Conservation (phyloP, 2,329 filamentous ascomycete species). For the Leptosphaerulina australis region DNA sequence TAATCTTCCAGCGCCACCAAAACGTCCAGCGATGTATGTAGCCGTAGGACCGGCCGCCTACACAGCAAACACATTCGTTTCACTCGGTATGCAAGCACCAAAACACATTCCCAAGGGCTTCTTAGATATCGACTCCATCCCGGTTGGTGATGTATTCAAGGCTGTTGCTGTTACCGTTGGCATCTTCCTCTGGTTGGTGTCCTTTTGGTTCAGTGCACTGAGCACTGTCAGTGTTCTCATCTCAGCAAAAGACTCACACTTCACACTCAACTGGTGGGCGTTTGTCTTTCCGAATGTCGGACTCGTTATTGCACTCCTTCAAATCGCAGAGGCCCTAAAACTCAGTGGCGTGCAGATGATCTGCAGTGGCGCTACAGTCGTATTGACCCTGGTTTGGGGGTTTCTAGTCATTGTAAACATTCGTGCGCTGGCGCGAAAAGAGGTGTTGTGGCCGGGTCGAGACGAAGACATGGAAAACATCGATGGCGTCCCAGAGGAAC, state of each 20-base stretch:
- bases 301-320: constrained; percentile 60
- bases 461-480: constrained; percentile 61
- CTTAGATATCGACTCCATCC: constrained; percentile 41
- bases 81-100: constrained; percentile 52
- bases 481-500: constrained; percentile 15
- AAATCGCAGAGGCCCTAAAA: constrained; percentile 59
- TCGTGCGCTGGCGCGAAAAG: constrained; percentile 53
- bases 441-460: constrained; percentile 64
- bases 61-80: constrained; percentile 37
- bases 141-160: constrained; percentile 48
- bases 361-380: constrained; percentile 60
- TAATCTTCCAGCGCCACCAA: constrained; percentile 54
- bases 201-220: constrained; percentile 58
- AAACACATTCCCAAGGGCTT: constrained; percentile 43
- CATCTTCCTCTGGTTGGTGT: constrained; percentile 56
- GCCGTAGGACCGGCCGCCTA: constrained; percentile 52
- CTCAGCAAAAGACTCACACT: constrained; percentile 48
- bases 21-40: constrained; percentile 58
- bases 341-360: constrained; percentile 60
- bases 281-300: constrained; percentile 69
- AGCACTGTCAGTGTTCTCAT: constrained; percentile 47
- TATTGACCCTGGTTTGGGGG: constrained; percentile 61
- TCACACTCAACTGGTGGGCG: constrained; percentile 56
- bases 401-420: constrained; percentile 59
- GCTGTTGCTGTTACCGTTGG: constrained; percentile 51